phyloP scores from a whole-genome alignment of 169 alveolate genomes.

The Plasmodium fragile region DNA sequence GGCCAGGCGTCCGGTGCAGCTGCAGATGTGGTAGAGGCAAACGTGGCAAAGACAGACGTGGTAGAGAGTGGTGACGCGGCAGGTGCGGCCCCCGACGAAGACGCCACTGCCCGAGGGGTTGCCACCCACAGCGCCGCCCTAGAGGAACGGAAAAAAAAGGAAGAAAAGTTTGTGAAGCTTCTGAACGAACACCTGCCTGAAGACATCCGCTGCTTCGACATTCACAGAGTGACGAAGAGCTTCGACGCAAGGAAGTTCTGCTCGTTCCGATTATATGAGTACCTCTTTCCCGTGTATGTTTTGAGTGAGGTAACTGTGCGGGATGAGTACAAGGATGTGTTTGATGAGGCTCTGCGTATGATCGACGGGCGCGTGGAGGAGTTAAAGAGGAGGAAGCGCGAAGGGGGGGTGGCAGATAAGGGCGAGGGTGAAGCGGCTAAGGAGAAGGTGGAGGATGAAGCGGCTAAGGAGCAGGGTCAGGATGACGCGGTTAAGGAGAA shows the following conservation, averaged over 20 bases:
- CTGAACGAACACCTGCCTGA: constrained; percentile 79
- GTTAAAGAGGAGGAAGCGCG: not conserved
- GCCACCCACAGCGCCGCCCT: not conserved
- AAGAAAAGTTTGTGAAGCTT: constrained; percentile 59
- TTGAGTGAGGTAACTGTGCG: constrained; percentile 63
- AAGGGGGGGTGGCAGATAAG: not conserved
- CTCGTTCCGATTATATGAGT: constrained; percentile 88
- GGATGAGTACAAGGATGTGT: constrained; percentile 42
- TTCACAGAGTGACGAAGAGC: constrained; percentile 87
- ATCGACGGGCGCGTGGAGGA: constrained; percentile 36
- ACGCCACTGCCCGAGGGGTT: not conserved
- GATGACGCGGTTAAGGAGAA: not conserved
- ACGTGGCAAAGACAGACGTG: not conserved
- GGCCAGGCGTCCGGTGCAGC: not conserved
- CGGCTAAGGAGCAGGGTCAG: not conserved
- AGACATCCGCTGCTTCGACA: constrained; percentile 83
- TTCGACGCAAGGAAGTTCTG: constrained; percentile 89
- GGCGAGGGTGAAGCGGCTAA: not conserved
- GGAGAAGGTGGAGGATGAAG: not conserved
- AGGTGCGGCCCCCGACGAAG: not conserved
- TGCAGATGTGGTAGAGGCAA: not conserved
- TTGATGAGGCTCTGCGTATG: constrained; percentile 14
- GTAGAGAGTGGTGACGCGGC: not conserved
- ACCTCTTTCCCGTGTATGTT: constrained; percentile 85
- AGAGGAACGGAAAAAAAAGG: constrained; percentile 67